These are phyloP conservation scores for Melaleuca alternifolia DNA, from an alignment of 345 rosid genomes.

Conservation along the genomic window DNA sequence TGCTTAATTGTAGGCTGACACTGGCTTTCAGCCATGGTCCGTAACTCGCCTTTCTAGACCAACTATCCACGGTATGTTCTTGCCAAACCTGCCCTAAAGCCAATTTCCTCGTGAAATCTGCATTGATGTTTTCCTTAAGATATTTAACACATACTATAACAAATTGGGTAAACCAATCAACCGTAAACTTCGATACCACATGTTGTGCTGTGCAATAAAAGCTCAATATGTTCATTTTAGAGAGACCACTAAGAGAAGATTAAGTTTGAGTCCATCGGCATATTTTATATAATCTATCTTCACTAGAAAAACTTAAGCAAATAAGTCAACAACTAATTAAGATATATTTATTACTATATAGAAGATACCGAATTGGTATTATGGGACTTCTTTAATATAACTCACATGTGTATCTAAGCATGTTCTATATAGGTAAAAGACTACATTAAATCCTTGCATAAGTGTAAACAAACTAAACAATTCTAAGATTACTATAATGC, in stretches of 20 bases:
- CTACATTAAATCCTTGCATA: not conserved
- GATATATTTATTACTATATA: not conserved
- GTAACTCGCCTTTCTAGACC: not conserved
- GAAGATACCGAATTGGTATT: too few species aligned
- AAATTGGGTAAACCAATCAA: not conserved
- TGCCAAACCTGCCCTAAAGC: not conserved
- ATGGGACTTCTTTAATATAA: not conserved
- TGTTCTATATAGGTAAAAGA: not conserved
- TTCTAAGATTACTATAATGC: not conserved
- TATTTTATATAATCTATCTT: not conserved
- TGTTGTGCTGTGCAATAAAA: not conserved
- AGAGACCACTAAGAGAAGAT: not conserved
- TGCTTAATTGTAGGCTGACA: not conserved
- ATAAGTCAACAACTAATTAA: not conserved
- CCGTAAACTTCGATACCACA: not conserved
- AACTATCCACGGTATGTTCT: not conserved
- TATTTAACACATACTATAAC: not conserved
- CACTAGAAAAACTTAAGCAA: not conserved
- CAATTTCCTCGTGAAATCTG: not conserved
- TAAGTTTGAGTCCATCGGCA: not conserved
- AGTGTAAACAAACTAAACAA: rapidly evolving
- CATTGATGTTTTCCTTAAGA: not conserved
- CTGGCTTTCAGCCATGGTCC: not conserved
- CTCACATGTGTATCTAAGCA: not conserved
- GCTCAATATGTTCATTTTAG: not conserved